A percentile compares a stretch with the other conserved stretches of the same genome.
These are phyloP conservation scores for Pleomassaria siparia DNA, from an alignment of 2,329 filamentous ascomycete genomes.

Conservation along the genomic window DNA sequence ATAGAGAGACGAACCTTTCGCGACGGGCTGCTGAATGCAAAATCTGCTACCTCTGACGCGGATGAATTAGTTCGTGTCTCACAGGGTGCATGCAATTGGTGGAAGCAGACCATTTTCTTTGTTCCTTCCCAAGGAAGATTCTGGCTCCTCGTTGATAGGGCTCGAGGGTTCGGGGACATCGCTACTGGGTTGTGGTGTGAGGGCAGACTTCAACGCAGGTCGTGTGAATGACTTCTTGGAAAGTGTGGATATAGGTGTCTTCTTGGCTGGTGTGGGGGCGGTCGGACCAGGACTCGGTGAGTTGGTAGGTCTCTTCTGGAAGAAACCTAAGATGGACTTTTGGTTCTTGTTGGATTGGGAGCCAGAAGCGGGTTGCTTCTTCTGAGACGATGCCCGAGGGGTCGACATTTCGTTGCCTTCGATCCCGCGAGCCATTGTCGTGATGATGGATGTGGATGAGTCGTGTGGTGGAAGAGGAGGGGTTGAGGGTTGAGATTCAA, in stretches of 20 bases:
- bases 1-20: constrained; percentile 66
- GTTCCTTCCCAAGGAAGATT: constrained; percentile 51
- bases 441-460: not conserved
- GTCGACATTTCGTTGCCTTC: constrained; percentile 52
- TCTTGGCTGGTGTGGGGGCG: constrained; percentile 25
- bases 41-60: constrained; percentile 46
- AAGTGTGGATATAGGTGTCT: constrained; percentile 26
- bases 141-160: constrained; percentile 66
- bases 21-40: constrained; percentile 69
- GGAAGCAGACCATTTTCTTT: constrained; percentile 55
- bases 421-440: constrained; percentile 47
- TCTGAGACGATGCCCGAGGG: constrained; percentile 44
- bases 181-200: constrained; percentile 80
- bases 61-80: constrained; percentile 47
- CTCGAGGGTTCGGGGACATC: constrained; percentile 69
- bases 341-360: constrained; percentile 62
- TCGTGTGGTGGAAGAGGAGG: not conserved
- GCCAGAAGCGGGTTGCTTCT: constrained; percentile 48
- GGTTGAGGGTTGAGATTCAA: not conserved
- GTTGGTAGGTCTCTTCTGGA: constrained; percentile 61
- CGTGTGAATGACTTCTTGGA: constrained; percentile 37
- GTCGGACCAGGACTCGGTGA: constrained; percentile 47
- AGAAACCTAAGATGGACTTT: constrained; percentile 77
- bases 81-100: constrained; percentile 39
- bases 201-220: constrained; percentile 45